phyloP scores from a whole-genome alignment of 2,329 filamentous ascomycete genomes.

The Emericellopsis cladophorae region DNA sequence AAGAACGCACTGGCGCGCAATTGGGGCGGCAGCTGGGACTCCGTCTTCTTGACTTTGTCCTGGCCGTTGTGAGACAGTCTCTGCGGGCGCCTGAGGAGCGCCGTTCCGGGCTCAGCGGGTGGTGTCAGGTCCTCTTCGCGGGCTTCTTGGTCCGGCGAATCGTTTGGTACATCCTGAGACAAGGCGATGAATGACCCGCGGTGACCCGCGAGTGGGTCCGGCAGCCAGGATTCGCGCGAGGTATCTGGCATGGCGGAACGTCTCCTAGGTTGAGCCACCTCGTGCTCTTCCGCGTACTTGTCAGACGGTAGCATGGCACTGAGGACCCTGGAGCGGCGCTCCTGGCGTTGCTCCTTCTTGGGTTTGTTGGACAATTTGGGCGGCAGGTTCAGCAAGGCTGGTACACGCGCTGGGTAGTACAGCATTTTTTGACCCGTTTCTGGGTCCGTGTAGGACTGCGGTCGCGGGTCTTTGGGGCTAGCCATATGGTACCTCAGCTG shows the following conservation, averaged over 20 bases:
- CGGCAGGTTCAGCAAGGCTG: slow-evolving; percentile 83
- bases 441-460: slow-evolving; percentile 49
- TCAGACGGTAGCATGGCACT: slow-evolving; percentile 35
- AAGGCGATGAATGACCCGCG: slow-evolving; percentile 19
- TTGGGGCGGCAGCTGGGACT: slow-evolving; percentile 56
- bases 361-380: slow-evolving; percentile 71
- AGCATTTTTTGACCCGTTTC: slow-evolving; percentile 70
- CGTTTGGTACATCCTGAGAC: slow-evolving; percentile 10
- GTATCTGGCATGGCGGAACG: slow-evolving; percentile 10
- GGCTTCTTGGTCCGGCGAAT: slow-evolving; percentile 5
- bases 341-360: slow-evolving; percentile 49
- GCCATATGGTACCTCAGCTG: neutral
- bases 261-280: slow-evolving; percentile 5
- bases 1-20: slow-evolving; percentile 88
- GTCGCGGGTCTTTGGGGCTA: slow-evolving; percentile 14
- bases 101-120: neutral
- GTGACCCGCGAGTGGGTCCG: slow-evolving; percentile 29
- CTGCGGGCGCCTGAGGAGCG: slow-evolving; percentile 16
- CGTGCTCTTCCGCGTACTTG: slow-evolving; percentile 1
- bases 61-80: slow-evolving; percentile 16
- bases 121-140: neutral
- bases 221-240: slow-evolving; percentile 26
- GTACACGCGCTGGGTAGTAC: slow-evolving; percentile 90
- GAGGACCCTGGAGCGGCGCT: slow-evolving; percentile 62
- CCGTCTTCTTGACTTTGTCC: slow-evolving; percentile 19